phyloP scores from a whole-genome alignment of 2,329 filamentous ascomycete genomes.

The Balansia obtecta region DNA sequence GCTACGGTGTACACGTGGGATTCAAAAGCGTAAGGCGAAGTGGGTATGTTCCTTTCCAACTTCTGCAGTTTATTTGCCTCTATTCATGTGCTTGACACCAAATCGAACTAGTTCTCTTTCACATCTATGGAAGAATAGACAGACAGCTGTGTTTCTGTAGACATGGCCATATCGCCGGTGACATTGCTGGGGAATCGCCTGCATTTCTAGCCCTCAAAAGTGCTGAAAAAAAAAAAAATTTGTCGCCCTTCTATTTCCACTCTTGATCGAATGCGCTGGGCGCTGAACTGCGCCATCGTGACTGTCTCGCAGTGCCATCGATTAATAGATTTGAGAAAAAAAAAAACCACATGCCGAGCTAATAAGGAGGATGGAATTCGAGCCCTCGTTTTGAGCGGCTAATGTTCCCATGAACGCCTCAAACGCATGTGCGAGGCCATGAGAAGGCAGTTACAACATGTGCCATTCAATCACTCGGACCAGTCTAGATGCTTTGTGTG shows the following conservation, averaged over 20 bases:
- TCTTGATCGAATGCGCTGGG: neutral
- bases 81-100: neutral
- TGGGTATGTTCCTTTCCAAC: too few species aligned
- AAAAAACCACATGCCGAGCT: neutral
- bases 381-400: neutral
- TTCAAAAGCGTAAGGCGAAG: too few species aligned
- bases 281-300: neutral
- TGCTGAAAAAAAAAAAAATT: too few species aligned
- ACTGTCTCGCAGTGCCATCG: neutral
- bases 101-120: neutral
- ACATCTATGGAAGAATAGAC: too few species aligned
- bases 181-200: neutral
- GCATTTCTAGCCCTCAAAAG: neutral
- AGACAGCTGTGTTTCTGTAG: too few species aligned
- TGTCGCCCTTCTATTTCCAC: neutral
- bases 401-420: neutral
- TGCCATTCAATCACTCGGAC: neutral
- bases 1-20: too few species aligned
- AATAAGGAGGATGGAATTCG: neutral
- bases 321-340: neutral
- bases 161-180: neutral
- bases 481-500: neutral
- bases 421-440: neutral
- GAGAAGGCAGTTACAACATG: neutral
- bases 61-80: neutral